Conservation (phyloP, 345 rosid genomes). For the Aegle marmelos region DNA sequence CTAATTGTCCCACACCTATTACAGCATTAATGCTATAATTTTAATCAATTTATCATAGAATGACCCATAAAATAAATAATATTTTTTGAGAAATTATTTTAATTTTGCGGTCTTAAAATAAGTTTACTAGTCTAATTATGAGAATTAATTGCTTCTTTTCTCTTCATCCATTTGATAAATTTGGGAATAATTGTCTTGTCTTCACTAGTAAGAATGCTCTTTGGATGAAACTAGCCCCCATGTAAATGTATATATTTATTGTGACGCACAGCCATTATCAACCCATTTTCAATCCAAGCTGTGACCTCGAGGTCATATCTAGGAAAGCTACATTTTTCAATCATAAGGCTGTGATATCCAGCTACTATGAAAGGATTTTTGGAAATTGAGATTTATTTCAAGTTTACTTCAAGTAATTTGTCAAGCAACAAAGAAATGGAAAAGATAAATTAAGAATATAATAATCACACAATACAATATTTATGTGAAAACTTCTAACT, state of each 20-base stretch:
- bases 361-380: constrained; percentile 18
- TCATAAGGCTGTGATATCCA: constrained; percentile 83
- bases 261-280: constrained; percentile 94
- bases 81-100: too few species aligned
- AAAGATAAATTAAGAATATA: too few species aligned
- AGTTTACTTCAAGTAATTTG: too few species aligned
- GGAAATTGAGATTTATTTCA: too few species aligned
- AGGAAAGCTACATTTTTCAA: constrained; percentile 51
- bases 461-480: too few species aligned
- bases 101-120: too few species aligned
- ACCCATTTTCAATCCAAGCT: constrained; percentile 92
- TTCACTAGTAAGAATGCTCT: constrained; percentile 77
- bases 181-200: constrained; percentile 72
- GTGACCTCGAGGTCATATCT: constrained; percentile 69
- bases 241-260: constrained; percentile 68
- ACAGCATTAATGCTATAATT: too few species aligned
- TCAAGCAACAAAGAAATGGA: too few species aligned
- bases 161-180: constrained; percentile 60
- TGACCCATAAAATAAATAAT: too few species aligned
- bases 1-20: accelerated
- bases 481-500: too few species aligned
- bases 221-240: constrained; percentile 92
- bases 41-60: too few species aligned
- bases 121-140: too few species aligned
- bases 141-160: constrained; percentile 47